Conservation (phyloP, 2,329 filamentous ascomycete genomes). For the Sphaerulina musiva region DNA sequence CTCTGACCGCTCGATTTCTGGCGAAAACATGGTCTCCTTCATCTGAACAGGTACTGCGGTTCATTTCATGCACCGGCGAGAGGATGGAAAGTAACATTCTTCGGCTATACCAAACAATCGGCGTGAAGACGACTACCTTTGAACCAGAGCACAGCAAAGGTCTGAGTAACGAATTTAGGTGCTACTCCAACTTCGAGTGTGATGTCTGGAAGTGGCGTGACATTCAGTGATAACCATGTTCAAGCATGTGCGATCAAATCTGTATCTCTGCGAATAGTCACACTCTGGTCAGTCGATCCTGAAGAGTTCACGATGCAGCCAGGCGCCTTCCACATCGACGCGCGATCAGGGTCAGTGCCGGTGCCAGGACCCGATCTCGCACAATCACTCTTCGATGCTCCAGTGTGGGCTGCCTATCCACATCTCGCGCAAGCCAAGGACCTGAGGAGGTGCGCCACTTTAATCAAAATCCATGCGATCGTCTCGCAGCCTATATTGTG, state of each 20-base stretch:
- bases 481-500: not conserved
- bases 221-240: not conserved
- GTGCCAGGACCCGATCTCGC: no score
- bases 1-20: constrained; percentile 69
- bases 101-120: constrained; percentile 61
- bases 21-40: constrained; percentile 43
- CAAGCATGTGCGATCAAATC: not conserved
- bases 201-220: constrained; percentile 28
- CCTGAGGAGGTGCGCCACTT: not conserved
- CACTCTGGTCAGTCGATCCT: not conserved
- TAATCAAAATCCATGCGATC: not conserved
- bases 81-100: constrained; percentile 60
- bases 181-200: constrained; percentile 72
- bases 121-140: constrained; percentile 60
- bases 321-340: not conserved
- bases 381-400: no score
- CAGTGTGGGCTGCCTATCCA: no score
- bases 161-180: constrained; percentile 73
- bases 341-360: no score
- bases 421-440: not conserved
- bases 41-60: constrained; percentile 21
- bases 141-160: constrained; percentile 64
- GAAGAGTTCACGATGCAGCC: not conserved
- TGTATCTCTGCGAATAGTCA: not conserved
- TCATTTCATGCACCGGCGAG: constrained; percentile 72